Percentiles rank a stretch among this genome's conserved stretches.
These are phyloP conservation scores for Ceratobasidium sp. DNA, from an alignment of 1,284 basidiomycete genomes.

Conservation along the genomic window DNA sequence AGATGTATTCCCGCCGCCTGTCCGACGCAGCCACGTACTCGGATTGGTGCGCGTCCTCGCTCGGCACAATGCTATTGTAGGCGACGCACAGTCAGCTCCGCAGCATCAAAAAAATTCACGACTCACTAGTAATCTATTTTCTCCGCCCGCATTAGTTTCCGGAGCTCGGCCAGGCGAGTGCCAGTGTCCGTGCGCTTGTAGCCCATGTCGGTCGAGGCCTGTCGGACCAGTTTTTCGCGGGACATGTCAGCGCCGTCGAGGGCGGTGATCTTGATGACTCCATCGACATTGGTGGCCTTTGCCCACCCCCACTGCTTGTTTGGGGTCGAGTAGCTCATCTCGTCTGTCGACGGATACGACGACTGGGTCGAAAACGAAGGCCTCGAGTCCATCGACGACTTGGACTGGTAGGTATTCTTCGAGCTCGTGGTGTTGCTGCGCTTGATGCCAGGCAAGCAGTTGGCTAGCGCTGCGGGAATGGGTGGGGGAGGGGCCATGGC, in stretches of 20 bases:
- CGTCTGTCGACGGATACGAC: background rate
- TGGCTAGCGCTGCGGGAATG: slow-evolving; percentile 11
- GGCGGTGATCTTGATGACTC: slow-evolving; percentile 10
- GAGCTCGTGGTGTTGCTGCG: slow-evolving; percentile 22
- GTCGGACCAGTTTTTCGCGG: slow-evolving; percentile 1
- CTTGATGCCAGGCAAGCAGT: slow-evolving; percentile 29
- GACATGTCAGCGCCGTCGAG: slow-evolving; percentile 6
- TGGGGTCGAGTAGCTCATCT: slow-evolving; percentile 20
- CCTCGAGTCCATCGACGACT: slow-evolving; percentile 2
- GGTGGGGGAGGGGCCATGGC: slow-evolving; percentile 23
- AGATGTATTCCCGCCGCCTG: slow-evolving; percentile 82
- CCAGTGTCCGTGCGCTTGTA: slow-evolving; percentile 56
- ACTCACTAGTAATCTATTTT: slow-evolving; percentile 86
- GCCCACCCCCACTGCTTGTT: slow-evolving; percentile 5
- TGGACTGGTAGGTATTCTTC: slow-evolving; percentile 10
- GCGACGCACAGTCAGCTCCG: too few species aligned
- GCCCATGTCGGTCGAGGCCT: slow-evolving; percentile 2
- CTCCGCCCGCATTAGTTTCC: slow-evolving; percentile 62
- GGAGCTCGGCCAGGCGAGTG: slow-evolving; percentile 68
- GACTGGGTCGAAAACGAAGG: slow-evolving; percentile 1
- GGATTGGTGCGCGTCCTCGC: slow-evolving; percentile 87
- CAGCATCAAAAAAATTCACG: slow-evolving; percentile 34
- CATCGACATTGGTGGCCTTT: slow-evolving; percentile 21
- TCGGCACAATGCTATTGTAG: slow-evolving; percentile 67
- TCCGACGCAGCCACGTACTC: slow-evolving; percentile 85